Evolutionary conservation across 495 filamentous ascomycete genomes (phyloP).

Genomic region (Viridothelium virens): DNA sequence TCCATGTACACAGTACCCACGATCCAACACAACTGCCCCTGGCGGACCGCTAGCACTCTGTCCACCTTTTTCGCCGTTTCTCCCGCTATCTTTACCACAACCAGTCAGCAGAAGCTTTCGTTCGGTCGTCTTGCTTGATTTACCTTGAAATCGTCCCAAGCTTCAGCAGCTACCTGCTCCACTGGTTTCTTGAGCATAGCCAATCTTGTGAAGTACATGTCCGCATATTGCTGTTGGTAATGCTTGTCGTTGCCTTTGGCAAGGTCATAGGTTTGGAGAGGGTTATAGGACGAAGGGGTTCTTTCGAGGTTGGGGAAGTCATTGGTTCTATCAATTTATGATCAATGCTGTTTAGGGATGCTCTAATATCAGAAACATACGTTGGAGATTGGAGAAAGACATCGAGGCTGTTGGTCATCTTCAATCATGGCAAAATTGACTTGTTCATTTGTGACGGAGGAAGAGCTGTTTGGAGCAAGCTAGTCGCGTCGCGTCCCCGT

Average conservation of each 20-base stretch:
- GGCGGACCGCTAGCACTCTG: constrained; percentile 86
- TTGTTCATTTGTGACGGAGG: background rate
- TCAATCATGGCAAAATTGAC: background rate
- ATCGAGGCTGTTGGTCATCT: background rate
- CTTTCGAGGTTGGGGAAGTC: constrained; percentile 16
- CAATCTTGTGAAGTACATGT: constrained; percentile 93
- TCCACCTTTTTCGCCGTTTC: constrained; percentile 70
- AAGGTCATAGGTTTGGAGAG: constrained; percentile 63
- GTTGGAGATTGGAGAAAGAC: background rate
- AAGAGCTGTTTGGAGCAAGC: background rate
- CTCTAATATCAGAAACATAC: background rate
- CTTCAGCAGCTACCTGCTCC: constrained; percentile 60
- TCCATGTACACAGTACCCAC: constrained; percentile 93
- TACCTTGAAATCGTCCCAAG: constrained; percentile 68
- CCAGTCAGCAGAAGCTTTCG: background rate
- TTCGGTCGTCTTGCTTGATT: constrained; percentile 9
- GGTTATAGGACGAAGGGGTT: constrained; percentile 57
- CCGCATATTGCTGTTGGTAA: constrained; percentile 92
- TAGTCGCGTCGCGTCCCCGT: background rate
- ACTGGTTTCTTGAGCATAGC: constrained; percentile 79
- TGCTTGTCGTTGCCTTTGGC: constrained; percentile 59
- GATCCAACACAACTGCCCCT: constrained; percentile 94
- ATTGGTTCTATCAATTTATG: background rate
- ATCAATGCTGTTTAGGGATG: background rate
- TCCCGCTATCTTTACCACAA: constrained; percentile 53